Conservation (phyloP, 306 rosid genomes). For the Cucurbita maxima region DNA sequence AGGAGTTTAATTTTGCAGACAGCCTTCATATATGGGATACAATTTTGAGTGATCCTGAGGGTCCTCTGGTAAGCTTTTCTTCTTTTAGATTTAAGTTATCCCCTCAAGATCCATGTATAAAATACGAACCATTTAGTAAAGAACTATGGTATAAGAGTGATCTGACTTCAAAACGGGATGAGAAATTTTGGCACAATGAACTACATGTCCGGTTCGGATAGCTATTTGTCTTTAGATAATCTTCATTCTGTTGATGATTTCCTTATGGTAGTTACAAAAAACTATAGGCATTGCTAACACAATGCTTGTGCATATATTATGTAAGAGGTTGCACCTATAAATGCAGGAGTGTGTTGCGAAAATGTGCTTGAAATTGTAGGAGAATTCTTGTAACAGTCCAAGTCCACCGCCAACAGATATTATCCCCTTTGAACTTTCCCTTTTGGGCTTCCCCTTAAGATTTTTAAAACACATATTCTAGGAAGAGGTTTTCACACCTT, state of each 20-base stretch:
- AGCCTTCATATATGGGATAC: conserved; percentile 95
- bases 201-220: not conserved
- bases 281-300: not conserved
- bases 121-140: not conserved
- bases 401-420: no score
- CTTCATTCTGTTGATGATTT: not conserved
- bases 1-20: conserved; percentile 94
- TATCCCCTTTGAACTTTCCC: no score
- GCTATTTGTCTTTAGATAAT: not conserved
- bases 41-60: conserved; percentile 86
- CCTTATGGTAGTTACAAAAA: not conserved
- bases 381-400: not conserved
- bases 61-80: conserved; percentile 55
- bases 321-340: not conserved
- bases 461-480: no score
- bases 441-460: no score
- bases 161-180: not conserved
- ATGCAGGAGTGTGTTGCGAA: not conserved
- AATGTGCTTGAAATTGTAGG: not conserved
- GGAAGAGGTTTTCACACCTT: no score
- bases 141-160: not conserved
- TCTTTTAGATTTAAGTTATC: not conserved
- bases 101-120: not conserved
- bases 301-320: not conserved
- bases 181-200: not conserved